These are phyloP conservation scores for Potentilla sterilis DNA, from an alignment of 306 rosid genomes.

Conservation along the genomic window DNA sequence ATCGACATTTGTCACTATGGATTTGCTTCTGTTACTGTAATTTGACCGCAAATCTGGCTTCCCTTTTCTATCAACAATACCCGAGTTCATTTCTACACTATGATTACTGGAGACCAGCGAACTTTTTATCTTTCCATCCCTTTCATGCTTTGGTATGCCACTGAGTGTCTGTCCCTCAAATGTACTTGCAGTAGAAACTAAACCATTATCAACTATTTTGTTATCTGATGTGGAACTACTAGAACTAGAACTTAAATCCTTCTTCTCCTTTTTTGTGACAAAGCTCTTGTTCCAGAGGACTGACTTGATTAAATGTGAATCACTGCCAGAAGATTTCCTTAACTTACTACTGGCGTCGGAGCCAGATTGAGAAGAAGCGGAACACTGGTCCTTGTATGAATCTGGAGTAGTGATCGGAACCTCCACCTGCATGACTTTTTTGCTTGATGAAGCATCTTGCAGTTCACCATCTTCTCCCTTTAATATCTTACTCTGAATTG, in stretches of 20 bases:
- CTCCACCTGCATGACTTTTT: constrained; percentile 36
- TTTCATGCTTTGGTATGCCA: constrained; percentile 41
- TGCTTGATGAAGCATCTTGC: constrained; percentile 34
- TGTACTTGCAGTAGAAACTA: constrained; percentile 40
- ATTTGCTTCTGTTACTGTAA: constrained; percentile 52
- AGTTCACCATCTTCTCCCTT: constrained; percentile 29
- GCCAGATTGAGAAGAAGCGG: constrained; percentile 48
- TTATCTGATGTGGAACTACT: constrained; percentile 37
- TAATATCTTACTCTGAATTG: constrained; percentile 38
- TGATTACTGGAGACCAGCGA: constrained; percentile 45
- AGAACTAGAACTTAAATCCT: constrained; percentile 45
- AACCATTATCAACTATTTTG: constrained; percentile 35
- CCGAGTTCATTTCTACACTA: constrained; percentile 56
- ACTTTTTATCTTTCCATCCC: constrained; percentile 43
- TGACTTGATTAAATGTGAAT: constrained; percentile 55
- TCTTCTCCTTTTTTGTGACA: constrained; percentile 64
- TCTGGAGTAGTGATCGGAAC: constrained; percentile 35
- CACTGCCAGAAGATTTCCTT: constrained; percentile 55
- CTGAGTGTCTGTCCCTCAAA: constrained; percentile 40
- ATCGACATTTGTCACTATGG: constrained; percentile 48
- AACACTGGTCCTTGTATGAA: constrained; percentile 36
- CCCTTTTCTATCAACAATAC: constrained; percentile 37
- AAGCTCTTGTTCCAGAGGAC: constrained; percentile 57
- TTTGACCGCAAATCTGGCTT: constrained; percentile 44
- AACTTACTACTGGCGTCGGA: constrained; percentile 41